Evolutionary conservation across 805 yeast genomes (phyloP), one percentile per base, ranked within the genome.

Genomic region (Hyphopichia homilentoma): DNA sequence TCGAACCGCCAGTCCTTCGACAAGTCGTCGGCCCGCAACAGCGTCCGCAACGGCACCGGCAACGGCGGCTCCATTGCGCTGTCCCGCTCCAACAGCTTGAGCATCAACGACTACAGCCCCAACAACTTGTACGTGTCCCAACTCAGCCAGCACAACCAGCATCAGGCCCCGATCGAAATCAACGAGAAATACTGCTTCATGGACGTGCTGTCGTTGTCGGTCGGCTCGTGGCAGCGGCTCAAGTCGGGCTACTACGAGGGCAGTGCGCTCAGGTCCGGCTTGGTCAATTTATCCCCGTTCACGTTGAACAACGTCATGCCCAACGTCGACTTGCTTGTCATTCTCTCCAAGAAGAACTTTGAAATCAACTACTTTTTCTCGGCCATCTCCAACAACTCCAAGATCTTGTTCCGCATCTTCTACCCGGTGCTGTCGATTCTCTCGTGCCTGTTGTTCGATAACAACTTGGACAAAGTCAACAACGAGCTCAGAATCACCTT

Each of bases 181-280:
- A 84, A 82, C 49, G 82, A 78, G 33, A 75, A 78, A 40, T 84
- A 84, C 52, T 73, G 76, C 47, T 75, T 81, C 38, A 70, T 83
- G 18, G 88, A 84, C 46, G 73, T 84, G 41, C 65, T 73, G 27
- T 77, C 85, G 7, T 65, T 84, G 7, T 74, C 83, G 0, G 89
- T 84, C 16, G 93, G 93, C 0, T 68, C 80, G 21, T 84, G 94
- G 94, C 88, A 83, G 55, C 61, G 94, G 43, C 72, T 81, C 40
- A 79, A 79, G 50, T 71, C 81, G 22, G 93, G 93, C 1, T 64
- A 69, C 34, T 59, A 59, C 37, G 57, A 60, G 33, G 61, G 58
- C 68, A 25, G 44, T 47, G 33, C 59, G 30, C 40, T 81, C 16
- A 61, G 63, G 31, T 67, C 61, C 30, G 58, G 79, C 26, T 69